These are phyloP conservation scores for Candida pseudoviswanathii DNA, from an alignment of 1,139 yeast species.

Conservation along the genomic window DNA sequence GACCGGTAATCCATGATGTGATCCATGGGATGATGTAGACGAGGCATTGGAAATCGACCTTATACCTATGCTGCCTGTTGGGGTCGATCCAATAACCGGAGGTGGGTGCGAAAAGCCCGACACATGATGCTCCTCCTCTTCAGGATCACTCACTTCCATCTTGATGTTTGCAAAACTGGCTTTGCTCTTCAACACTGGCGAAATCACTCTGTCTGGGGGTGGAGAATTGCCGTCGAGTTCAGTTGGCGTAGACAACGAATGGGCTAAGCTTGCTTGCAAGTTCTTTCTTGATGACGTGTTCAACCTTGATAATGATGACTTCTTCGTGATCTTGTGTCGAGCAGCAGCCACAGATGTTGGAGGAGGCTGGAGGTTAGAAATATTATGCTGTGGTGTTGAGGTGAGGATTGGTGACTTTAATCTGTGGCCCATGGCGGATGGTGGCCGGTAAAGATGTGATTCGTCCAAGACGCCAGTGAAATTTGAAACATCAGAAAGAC, in stretches of 20 bases:
- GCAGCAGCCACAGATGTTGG: conserved; percentile 13
- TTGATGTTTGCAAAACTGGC: conserved; percentile 3
- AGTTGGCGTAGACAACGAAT: conserved; percentile 5
- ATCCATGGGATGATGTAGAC: conserved; percentile 12
- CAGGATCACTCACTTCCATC: conserved; percentile 6
- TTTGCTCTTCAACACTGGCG: conserved; percentile 12
- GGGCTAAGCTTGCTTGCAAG: conserved; percentile 7
- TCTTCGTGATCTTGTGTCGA: conserved; percentile 22
- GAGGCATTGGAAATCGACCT: conserved; percentile 13
- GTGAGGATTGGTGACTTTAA: conserved; percentile 6
- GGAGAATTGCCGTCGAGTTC: neutral
- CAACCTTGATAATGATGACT: conserved; percentile 24
- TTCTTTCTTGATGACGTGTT: conserved; percentile 14
- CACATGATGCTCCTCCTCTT: neutral
- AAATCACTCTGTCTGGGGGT: conserved; percentile 1
- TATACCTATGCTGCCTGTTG: neutral
- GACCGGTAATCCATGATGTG: conserved; percentile 11
- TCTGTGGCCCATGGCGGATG: conserved; percentile 4
- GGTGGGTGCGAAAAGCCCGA: conserved; percentile 6
- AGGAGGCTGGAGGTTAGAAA: conserved; percentile 10
- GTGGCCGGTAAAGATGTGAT: neutral
- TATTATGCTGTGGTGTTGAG: conserved; percentile 4
- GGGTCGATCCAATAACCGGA: neutral
- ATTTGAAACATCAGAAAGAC: conserved; percentile 22
- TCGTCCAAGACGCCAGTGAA: conserved; percentile 7